Evolutionary conservation across 345 rosid species (phyloP), one percentile per base, ranked within the genome.

Genomic region (Gossypium turneri): DNA sequence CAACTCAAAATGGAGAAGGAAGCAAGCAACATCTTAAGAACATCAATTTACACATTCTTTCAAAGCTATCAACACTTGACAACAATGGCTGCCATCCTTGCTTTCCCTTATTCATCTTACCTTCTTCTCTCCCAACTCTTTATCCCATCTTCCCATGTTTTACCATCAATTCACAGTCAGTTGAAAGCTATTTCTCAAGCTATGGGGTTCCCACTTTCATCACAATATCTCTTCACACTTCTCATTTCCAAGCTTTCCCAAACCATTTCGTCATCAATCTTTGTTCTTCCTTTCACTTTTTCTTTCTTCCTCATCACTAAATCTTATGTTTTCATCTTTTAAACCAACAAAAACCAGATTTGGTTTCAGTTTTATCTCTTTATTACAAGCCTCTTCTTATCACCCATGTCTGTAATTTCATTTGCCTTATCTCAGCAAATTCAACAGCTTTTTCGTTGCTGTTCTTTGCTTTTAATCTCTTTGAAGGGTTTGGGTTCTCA

Each of bases 121-220:
- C 47, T 87, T 79, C 94, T 90, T 50, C 85, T 85, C 75, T 88
- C 97, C 20, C 94, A 73, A 62, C 58, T 75, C 75, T 71, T 84
- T 72, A 61, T 83, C 77, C 75, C 82, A n/a, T 59, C 84, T 16
- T 77, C 86, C 20, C 73, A 84, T 61, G 76, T 80, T 29, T 77
- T 83, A 5, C 60, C 71, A 38, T 15, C 71, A 7, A 51, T 87
- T 11, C 79, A 81, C 77, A 44, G 52, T 61, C 89, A 81, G n/a
- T 68, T 94, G 9, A 77, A 44, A 34, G 61, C 76, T 59, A 87
- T 92, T 51, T 90, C 85, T 62, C 75, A 74, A 0, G 95, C 91
- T 0, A 92, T 94, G 0, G 94, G 93, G 11, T 88, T 92, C 82
- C 92, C 95, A 57, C 88, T 92, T 58, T 86, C 91, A 29, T 86